Percentiles rank a stretch among this genome's conserved stretches.
These are phyloP conservation scores for Penicillium bialowiezense DNA, from an alignment of 495 filamentous ascomycete species.

Conservation along the genomic window DNA sequence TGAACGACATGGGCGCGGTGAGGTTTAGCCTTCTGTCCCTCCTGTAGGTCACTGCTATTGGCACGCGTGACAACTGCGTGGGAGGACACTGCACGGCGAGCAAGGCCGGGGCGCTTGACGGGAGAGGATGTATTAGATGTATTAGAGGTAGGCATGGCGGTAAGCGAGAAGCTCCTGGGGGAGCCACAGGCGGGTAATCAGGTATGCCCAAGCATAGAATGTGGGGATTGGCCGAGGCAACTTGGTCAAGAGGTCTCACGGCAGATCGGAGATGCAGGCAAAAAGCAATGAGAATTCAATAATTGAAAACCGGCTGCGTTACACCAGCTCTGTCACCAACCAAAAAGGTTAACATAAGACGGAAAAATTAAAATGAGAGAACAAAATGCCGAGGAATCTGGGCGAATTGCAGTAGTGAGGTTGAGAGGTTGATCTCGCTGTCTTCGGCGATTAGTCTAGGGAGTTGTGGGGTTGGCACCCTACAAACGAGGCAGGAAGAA, in stretches of 20 bases:
- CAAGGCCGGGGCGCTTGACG: constrained; percentile 47
- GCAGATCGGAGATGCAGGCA: constrained; percentile 27
- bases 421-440: constrained; percentile 17
- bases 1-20: constrained; percentile 45
- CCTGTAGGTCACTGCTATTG: constrained; percentile 34
- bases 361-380: background rate
- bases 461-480: constrained; percentile 1
- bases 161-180: constrained; percentile 12
- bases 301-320: constrained; percentile 11
- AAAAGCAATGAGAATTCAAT: constrained; percentile 26
- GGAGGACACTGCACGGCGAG: constrained; percentile 47
- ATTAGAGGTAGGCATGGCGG: constrained; percentile 40
- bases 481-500: background rate
- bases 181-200: constrained; percentile 24
- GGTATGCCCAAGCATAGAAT: constrained; percentile 21
- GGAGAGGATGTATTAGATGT: constrained; percentile 37
- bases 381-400: background rate
- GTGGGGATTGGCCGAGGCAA: constrained; percentile 31
- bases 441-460: constrained; percentile 25
- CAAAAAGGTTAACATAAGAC: background rate
- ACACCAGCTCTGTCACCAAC: constrained; percentile 10
- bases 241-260: constrained; percentile 21
- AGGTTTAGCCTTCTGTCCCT: constrained; percentile 32
- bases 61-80: constrained; percentile 45
- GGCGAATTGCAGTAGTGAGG: constrained; percentile 5